A percentile compares a stretch with the other conserved stretches of the same genome.
These are phyloP conservation scores for Penicillium goetzii DNA, from an alignment of 495 filamentous ascomycete species.

Conservation along the genomic window DNA sequence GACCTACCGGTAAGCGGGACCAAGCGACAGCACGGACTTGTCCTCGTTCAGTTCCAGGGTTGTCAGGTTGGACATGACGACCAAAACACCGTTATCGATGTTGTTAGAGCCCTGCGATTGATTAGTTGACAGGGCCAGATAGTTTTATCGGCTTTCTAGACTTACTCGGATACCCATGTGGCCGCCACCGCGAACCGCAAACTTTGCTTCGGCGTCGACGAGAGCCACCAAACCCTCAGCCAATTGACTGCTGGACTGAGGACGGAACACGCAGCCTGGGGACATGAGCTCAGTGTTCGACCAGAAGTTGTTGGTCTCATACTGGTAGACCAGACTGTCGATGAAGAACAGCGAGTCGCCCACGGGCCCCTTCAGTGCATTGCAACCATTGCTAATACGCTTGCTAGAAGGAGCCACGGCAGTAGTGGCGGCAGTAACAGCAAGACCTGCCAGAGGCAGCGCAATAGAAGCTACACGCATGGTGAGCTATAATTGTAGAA, in stretches of 20 bases:
- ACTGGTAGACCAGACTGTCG: conserved; percentile 32
- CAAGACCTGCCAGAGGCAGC: conserved; percentile 28
- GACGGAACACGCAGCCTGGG: conserved; percentile 41
- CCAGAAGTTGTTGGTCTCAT: conserved; percentile 42
- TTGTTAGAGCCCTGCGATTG: conserved; percentile 45
- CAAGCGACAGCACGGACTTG: conserved; percentile 35
- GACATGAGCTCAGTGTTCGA: conserved; percentile 43
- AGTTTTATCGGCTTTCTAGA: not conserved
- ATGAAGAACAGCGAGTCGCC: conserved; percentile 29
- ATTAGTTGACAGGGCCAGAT: not conserved
- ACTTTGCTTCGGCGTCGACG: conserved; percentile 39
- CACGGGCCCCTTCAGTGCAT: conserved; percentile 24
- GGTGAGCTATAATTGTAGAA: not conserved
- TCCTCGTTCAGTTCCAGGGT: conserved; percentile 33
- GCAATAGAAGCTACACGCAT: conserved; percentile 31
- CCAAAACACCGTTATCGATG: conserved; percentile 56
- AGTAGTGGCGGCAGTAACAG: conserved; percentile 9
- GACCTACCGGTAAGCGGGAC: conserved; percentile 34
- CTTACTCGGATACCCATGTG: conserved; percentile 45
- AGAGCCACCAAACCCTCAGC: conserved; percentile 32
- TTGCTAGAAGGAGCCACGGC: conserved; percentile 2
- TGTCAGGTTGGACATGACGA: conserved; percentile 57
- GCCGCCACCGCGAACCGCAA: conserved; percentile 43
- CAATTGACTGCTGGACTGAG: conserved; percentile 31
- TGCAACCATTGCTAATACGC: conserved; percentile 23